Base-by-base conservation (phyloP, 208 protist species). In the Angomonas ambiguus region DNA sequence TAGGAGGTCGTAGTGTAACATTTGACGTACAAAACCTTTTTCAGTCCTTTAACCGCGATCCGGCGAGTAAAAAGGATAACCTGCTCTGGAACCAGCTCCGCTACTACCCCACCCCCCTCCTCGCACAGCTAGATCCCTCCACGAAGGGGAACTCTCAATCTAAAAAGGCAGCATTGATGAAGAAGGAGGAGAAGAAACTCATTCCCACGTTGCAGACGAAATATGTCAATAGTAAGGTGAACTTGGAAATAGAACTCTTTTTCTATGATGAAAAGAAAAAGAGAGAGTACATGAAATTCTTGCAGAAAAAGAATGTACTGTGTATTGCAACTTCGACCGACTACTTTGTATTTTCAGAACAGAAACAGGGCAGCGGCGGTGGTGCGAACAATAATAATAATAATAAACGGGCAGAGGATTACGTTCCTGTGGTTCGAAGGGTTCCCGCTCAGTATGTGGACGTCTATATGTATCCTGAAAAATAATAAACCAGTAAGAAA, bases 261-360 rank as follows among this genome's bases (percentile, higher is more conserved):
- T 53, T 22, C 20, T 24, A 27, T 5, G 45, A 53, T 20, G 45
- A 53, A 53, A 53, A 53, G 45, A 53, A 53, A n/a, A 53, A 53
- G 10, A 8, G 45, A n/a, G 45, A 53, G 20, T 53, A 53, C 24
- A 53, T 53, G 45, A 53, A 53, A 53, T 53, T 53, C 20, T 27
- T 53, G 10, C 20, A 13, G 8, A 53, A 53, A n/a, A 53, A 53
- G 16, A 53, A 53, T 53, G 45, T 53, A 5, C 20, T 53, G 8
- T 53, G 18, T 5, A 53, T 53, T n/a, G 45, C 20, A 8, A 53
- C 45, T 20, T 53, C 45, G 8, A 53, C 45, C 45, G 45, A 53
- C 20, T 53, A 53, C 20, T 13, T 53, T 53, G 18, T 53, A 5
- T 53, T 53, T n/a, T 27, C 20, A 5, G 45, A 53, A 20, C 13